Evolutionary conservation across 768 basidiomycete species (phyloP).

Genomic region (Hygrophorus russula): DNA sequence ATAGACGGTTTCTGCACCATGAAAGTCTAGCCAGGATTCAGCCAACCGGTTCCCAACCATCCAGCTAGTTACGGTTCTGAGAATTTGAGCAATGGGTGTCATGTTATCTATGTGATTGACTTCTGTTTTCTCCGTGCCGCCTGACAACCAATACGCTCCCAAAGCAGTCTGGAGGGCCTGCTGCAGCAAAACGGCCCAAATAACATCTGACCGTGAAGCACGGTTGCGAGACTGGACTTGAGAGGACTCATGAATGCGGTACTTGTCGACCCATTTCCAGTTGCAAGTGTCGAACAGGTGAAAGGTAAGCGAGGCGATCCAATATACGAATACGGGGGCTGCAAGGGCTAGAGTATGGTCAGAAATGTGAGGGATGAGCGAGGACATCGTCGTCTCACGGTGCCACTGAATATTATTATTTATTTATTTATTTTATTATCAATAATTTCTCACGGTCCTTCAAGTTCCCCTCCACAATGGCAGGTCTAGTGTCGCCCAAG

Average conservation of each 20-base stretch:
- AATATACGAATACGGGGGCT: conserved; percentile 75
- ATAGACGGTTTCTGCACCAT: conserved; percentile 29
- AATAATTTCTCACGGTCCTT: no score
- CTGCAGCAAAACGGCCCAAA: conserved; percentile 76
- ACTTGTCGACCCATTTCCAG: conserved; percentile 70
- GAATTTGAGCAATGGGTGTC: conserved; percentile 26
- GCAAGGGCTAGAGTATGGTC: conserved; percentile 66
- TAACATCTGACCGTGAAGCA: conserved; percentile 59
- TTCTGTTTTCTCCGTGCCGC: conserved; percentile 20
- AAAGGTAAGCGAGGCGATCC: conserved; percentile 72
- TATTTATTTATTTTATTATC: no score
- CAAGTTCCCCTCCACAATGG: conserved; percentile 26
- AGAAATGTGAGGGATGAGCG: conserved; percentile 44
- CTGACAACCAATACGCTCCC: conserved; percentile 57
- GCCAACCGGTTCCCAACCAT: conserved; percentile 31
- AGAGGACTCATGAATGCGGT: conserved; percentile 79
- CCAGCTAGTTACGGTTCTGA: conserved; percentile 26
- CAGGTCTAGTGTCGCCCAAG: conserved; percentile 52
- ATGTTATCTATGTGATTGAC: conserved; percentile 31
- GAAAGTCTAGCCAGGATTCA: conserved; percentile 23
- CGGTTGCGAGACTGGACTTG: conserved; percentile 71
- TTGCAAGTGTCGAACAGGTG: conserved; percentile 68
- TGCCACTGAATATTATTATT: no score
- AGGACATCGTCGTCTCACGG: conserved; percentile 2
- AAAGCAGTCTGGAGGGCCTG: conserved; percentile 76